These are phyloP conservation scores for Neocucurbitaria cava DNA, from an alignment of 2,329 filamentous ascomycete genomes.

Conservation along the genomic window DNA sequence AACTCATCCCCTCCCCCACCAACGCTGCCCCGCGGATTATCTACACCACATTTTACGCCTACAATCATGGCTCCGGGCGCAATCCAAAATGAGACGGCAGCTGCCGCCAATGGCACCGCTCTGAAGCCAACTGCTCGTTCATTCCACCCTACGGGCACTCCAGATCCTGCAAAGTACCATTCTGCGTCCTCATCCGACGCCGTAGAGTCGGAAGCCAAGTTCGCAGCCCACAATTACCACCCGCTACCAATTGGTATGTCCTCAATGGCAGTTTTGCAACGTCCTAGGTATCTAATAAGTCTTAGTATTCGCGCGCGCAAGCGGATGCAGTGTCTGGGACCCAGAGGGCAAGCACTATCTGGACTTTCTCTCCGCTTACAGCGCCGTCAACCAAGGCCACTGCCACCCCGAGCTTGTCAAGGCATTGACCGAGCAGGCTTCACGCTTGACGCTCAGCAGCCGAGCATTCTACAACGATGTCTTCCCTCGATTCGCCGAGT, in stretches of 20 bases:
- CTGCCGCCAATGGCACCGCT: conserved; percentile 35
- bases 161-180: conserved; percentile 66
- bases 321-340: conserved; percentile 92
- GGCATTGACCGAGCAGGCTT: conserved; percentile 86
- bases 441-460: conserved; percentile 87
- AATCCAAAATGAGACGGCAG: conserved; percentile 33
- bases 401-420: conserved; percentile 96
- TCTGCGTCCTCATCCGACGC: conserved; percentile 78
- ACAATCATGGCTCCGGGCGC: conserved; percentile 45
- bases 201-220: conserved; percentile 80
- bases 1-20: conserved; percentile 18
- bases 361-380: conserved; percentile 98
- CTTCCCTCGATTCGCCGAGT: conserved; percentile 93
- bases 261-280: not conserved
- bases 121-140: conserved; percentile 48
- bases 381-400: conserved; percentile 96
- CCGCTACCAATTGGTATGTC: conserved; percentile 78
- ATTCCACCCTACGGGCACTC: conserved; percentile 47
- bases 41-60: conserved; percentile 15
- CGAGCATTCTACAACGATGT: conserved; percentile 98
- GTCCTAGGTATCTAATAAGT: conserved; percentile 14
- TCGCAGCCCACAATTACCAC: conserved; percentile 98
- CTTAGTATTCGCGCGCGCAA: conserved; percentile 74
- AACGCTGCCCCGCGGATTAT: conserved; percentile 25
- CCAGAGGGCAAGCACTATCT: conserved; percentile 91